phyloP scores from a whole-genome alignment of 1,284 basidiomycete species.

The Pseudozyma thailandica region DNA sequence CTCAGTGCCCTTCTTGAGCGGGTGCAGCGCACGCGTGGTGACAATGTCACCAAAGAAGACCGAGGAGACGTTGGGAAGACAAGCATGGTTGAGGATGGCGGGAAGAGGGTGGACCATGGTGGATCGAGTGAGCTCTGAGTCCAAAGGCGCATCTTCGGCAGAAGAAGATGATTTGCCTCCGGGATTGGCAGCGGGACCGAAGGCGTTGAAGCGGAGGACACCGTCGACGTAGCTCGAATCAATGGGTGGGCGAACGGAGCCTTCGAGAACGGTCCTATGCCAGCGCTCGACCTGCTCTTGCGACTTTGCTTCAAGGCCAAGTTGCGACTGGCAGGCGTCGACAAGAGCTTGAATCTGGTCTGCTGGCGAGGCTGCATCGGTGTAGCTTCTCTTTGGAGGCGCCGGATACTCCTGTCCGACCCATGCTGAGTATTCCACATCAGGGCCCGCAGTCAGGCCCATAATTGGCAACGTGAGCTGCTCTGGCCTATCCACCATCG shows the following conservation, averaged over 20 bases:
- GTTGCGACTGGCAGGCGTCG: conserved; percentile 9
- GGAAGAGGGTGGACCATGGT: conserved; percentile 67
- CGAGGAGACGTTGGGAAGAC: conserved; percentile 65
- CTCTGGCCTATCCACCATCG: conserved; percentile 56
- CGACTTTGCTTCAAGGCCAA: conserved; percentile 1
- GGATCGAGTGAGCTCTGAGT: conserved; percentile 50
- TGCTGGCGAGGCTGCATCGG: conserved; percentile 12
- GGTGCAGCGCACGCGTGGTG: conserved; percentile 60
- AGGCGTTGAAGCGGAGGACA: conserved; percentile 67
- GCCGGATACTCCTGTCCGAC: conserved; percentile 55
- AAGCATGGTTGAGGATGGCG: conserved; percentile 66
- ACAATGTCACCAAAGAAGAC: conserved; percentile 66
- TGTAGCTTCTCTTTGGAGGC: conserved; percentile 25
- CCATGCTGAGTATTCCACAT: conserved; percentile 42
- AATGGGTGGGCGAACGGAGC: conserved; percentile 17
- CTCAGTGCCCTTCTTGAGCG: conserved; percentile 59
- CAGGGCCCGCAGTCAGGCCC: conserved; percentile 65
- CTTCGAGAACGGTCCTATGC: conserved; percentile 20
- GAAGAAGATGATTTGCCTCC: conserved; percentile 31
- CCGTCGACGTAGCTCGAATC: conserved; percentile 64
- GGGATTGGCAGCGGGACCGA: conserved; percentile 61
- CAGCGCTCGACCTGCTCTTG: background rate
- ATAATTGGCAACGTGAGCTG: conserved; percentile 57
- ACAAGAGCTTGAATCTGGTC: conserved; percentile 17
- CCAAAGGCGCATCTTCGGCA: conserved; percentile 9